Evolutionary conservation across 441 rosid genomes (phyloP).

Genomic region (Mallotus japonicus): DNA sequence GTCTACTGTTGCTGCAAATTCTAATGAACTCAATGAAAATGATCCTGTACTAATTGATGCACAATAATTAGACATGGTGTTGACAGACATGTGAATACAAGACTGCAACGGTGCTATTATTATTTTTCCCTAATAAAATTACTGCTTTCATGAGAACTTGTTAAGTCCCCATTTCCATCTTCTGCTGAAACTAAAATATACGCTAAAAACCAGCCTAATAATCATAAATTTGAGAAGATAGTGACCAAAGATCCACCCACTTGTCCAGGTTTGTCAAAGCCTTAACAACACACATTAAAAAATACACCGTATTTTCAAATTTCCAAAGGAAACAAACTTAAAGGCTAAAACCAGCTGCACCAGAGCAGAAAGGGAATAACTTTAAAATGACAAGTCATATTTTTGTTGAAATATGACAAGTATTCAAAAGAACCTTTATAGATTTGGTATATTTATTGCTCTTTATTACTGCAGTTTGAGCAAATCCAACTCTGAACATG

Average conservation of each 20-base stretch:
- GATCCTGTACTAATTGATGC: not conserved
- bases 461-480: not conserved
- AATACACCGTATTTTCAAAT: not conserved
- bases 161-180: not conserved
- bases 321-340: not conserved
- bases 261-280: not conserved
- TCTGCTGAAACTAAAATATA: not conserved
- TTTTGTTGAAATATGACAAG: not conserved
- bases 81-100: not conserved
- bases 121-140: too few species aligned
- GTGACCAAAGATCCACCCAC: not conserved
- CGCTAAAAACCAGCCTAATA: not conserved
- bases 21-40: too few species aligned
- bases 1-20: not conserved
- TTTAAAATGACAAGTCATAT: too few species aligned
- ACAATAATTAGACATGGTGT: not conserved
- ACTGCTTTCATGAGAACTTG: not conserved
- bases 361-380: slow-evolving; percentile 6
- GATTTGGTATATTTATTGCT: slow-evolving; percentile 2
- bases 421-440: not conserved
- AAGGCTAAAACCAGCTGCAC: not conserved
- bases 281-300: not conserved
- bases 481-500: not conserved
- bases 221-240: not conserved
- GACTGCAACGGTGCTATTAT: not conserved